Conservation (phyloP, 2,329 filamentous ascomycete species). For the Pseudonectria buxi region DNA sequence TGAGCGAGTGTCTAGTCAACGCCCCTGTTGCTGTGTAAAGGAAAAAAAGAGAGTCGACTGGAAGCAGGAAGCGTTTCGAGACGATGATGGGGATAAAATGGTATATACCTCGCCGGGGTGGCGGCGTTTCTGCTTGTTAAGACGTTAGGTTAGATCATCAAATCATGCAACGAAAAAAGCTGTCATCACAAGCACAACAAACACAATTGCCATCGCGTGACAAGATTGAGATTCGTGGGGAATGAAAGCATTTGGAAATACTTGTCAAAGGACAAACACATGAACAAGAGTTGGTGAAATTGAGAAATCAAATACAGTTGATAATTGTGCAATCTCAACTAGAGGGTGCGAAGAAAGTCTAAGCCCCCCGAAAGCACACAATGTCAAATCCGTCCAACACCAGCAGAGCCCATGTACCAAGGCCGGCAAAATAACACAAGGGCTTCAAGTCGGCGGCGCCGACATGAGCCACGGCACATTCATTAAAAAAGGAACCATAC, state of each 20-base stretch:
- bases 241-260: too few species aligned
- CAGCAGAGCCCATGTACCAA: constrained; percentile 17
- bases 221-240: too few species aligned
- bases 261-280: constrained; percentile 15
- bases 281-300: too few species aligned
- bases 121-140: constrained; percentile 4
- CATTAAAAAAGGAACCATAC: constrained; percentile 13
- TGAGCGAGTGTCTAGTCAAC: constrained; percentile 5
- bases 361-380: constrained; percentile 16
- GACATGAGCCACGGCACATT: constrained; percentile 11
- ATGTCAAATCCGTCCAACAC: constrained; percentile 22
- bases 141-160: too few species aligned
- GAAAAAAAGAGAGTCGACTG: neutral
- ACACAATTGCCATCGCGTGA: too few species aligned
- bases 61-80: neutral
- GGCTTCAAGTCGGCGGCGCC: constrained; percentile 10
- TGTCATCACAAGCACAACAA: neutral
- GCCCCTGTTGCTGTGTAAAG: too few species aligned
- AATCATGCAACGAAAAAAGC: too few species aligned
- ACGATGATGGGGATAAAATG: constrained; percentile 6
- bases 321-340: constrained; percentile 18
- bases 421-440: constrained; percentile 12
- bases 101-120: constrained; percentile 18
- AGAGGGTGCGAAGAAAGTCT: constrained; percentile 9
- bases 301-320: constrained; percentile 12